Conservation (phyloP, 1,284 basidiomycete genomes). For the Cystobasidium slooffiae region DNA sequence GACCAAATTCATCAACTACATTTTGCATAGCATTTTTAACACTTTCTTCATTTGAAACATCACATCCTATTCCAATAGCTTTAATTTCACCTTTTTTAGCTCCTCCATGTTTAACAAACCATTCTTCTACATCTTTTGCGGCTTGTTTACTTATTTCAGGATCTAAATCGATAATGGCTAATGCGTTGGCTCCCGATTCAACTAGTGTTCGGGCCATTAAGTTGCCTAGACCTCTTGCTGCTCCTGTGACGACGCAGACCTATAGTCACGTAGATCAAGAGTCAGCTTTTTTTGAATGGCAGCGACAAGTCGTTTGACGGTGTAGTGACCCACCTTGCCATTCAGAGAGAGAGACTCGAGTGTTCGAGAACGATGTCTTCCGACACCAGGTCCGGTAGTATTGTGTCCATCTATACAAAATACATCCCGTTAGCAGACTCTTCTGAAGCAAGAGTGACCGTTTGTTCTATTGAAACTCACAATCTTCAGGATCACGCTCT, state of each 20-base stretch:
- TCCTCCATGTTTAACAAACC: slow-evolving; percentile 66
- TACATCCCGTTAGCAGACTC: too few relatives aligned
- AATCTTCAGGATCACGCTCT: slow-evolving; percentile 26
- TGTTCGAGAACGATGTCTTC: slow-evolving; percentile 50
- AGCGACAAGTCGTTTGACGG: not conserved
- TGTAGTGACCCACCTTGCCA: slow-evolving; percentile 44
- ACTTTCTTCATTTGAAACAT: slow-evolving; percentile 80
- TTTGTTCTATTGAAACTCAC: slow-evolving; percentile 1
- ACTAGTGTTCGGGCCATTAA: slow-evolving; percentile 88
- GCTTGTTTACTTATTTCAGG: slow-evolving; percentile 72
- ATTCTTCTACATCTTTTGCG: slow-evolving; percentile 71
- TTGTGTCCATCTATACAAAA: slow-evolving; percentile 36
- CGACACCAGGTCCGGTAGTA: slow-evolving; percentile 48
- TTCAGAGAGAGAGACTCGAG: slow-evolving; percentile 52
- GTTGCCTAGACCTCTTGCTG: slow-evolving; percentile 82
- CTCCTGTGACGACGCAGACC: slow-evolving; percentile 94
- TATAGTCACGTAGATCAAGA: slow-evolving; percentile 54
- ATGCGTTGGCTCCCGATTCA: slow-evolving; percentile 77
- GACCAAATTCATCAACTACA: slow-evolving; percentile 75
- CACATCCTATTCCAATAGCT: slow-evolving; percentile 79
- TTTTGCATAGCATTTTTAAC: slow-evolving; percentile 73
- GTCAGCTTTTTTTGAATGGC: not conserved
- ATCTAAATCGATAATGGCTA: slow-evolving; percentile 85
- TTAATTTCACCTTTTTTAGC: slow-evolving; percentile 67
- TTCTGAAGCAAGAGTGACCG: not conserved